A percentile compares a stretch with the other conserved stretches of the same genome.
Conservation (phyloP, 257 asterid species). For the Linaria vulgaris region DNA sequence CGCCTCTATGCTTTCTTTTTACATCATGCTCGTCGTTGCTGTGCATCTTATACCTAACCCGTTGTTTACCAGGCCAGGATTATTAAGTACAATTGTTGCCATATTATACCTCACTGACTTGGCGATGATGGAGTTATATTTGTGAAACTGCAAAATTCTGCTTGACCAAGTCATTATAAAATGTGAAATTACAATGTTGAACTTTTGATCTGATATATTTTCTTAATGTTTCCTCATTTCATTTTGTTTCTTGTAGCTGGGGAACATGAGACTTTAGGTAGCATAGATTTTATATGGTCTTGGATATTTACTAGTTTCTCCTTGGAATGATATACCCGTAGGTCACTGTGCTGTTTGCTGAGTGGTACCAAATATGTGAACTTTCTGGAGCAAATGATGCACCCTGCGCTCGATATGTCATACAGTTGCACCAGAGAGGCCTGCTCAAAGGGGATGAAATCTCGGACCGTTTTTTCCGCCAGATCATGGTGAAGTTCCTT, state of each 20-base stretch:
- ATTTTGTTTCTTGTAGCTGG: too few species aligned
- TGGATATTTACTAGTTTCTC: constrained; percentile 13
- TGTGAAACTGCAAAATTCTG: too few species aligned
- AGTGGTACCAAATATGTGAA: constrained; percentile 89
- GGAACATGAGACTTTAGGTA: not conserved
- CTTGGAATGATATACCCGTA: constrained; percentile 24
- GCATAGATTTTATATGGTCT: too few species aligned
- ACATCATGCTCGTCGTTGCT: not conserved
- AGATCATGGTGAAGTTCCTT: constrained; percentile 55
- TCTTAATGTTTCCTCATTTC: too few species aligned
- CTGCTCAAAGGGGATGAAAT: constrained; percentile 89
- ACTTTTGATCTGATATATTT: not conserved
- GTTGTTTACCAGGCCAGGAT: not conserved
- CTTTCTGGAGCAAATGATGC: constrained; percentile 80
- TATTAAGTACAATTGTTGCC: not conserved
- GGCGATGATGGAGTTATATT: too few species aligned
- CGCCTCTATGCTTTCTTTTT: not conserved
- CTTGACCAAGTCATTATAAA: not conserved
- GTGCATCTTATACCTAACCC: not conserved
- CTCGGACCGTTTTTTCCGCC: constrained; percentile 82
- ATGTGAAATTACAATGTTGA: not conserved
- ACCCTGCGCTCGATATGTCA: constrained; percentile 64
- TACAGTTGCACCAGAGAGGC: constrained; percentile 71
- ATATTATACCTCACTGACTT: not conserved
- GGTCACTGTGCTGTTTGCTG: constrained; percentile 74